A percentile compares a stretch with the other conserved stretches of the same genome.
Evolutionary conservation across 192 early-diverging fungal genomes (phyloP).

Genomic region (Coemansia sp.): DNA sequence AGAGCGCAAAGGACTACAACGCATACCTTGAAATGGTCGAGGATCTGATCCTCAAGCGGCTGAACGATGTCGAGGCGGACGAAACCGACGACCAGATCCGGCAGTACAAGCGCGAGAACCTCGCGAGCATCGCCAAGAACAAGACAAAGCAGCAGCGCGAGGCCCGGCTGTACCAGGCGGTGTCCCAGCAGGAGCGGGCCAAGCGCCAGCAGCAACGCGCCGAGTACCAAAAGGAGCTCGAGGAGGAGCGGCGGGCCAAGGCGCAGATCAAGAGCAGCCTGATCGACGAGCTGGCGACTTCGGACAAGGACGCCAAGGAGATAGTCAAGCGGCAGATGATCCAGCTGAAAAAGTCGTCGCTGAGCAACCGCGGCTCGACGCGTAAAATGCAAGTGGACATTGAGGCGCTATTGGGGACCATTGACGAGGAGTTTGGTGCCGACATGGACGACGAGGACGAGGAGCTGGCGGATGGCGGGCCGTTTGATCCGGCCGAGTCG

Average conservation of each 20-base stretch:
- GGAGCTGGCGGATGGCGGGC: constrained; percentile 17
- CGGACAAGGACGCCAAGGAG: constrained; percentile 45
- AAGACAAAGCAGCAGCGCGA: constrained; percentile 54
- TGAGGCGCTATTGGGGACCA: constrained; percentile 20
- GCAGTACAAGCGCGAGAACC: constrained; percentile 73
- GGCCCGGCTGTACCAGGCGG: constrained; percentile 52
- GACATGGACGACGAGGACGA: constrained; percentile 18
- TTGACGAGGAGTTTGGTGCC: constrained; percentile 18
- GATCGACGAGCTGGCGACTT: constrained; percentile 65
- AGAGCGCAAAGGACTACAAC: constrained; percentile 69
- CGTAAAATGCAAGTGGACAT: constrained; percentile 30
- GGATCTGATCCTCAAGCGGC: constrained; percentile 70
- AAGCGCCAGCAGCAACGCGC: constrained; percentile 59
- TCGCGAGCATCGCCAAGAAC: constrained; percentile 68
- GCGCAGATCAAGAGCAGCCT: constrained; percentile 62
- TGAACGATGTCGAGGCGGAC: constrained; percentile 81
- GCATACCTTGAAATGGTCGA: constrained; percentile 91
- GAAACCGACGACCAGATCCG: constrained; percentile 75
- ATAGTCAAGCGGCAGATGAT: constrained; percentile 40
- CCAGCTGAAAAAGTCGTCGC: constrained; percentile 43
- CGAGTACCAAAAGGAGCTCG: constrained; percentile 64
- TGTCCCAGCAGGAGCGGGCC: constrained; percentile 51
- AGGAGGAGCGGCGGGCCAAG: constrained; percentile 67
- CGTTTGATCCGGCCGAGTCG: constrained; percentile 42
- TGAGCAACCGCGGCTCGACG: constrained; percentile 22